Conservation (phyloP, 805 yeast genomes). For the Saturnispora mendoncae region DNA sequence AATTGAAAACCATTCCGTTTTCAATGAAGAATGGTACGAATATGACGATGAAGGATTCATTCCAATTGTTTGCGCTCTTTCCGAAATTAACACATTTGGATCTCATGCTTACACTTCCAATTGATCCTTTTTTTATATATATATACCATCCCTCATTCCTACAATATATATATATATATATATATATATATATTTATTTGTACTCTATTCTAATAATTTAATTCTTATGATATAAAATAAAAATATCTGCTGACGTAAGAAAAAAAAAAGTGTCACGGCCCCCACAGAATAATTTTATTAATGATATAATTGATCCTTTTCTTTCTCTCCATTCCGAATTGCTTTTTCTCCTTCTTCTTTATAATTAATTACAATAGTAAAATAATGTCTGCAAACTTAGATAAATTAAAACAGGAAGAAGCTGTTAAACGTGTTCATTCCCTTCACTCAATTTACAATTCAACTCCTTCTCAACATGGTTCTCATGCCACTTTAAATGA, state of each 20-base stretch:
- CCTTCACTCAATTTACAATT: conserved; percentile 8
- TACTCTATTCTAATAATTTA: background rate
- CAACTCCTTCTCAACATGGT: conserved; percentile 7
- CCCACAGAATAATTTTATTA: too few species aligned
- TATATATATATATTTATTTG: background rate
- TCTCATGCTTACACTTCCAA: conserved; percentile 6
- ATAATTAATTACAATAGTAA: background rate
- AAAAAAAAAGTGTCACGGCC: too few species aligned
- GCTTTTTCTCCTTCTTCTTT: background rate
- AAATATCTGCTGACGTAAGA: too few species aligned
- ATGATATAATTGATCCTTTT: too few species aligned
- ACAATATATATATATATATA: background rate
- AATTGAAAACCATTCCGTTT: too few species aligned
- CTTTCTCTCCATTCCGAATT: too few species aligned
- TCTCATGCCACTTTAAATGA: conserved; percentile 6
- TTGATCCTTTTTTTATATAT: background rate
- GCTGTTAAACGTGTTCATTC: conserved; percentile 2
- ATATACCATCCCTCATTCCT: background rate
- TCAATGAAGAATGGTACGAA: conserved; percentile 6
- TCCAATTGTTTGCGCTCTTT: conserved; percentile 9
- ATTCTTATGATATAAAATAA: background rate
- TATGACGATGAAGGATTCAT: conserved; percentile 9
- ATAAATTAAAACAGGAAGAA: conserved; percentile 6
- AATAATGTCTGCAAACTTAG: conserved; percentile 2
- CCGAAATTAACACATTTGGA: conserved; percentile 8